phyloP scores from a whole-genome alignment of 768 basidiomycete species.

The Termitomyces sp. region DNA sequence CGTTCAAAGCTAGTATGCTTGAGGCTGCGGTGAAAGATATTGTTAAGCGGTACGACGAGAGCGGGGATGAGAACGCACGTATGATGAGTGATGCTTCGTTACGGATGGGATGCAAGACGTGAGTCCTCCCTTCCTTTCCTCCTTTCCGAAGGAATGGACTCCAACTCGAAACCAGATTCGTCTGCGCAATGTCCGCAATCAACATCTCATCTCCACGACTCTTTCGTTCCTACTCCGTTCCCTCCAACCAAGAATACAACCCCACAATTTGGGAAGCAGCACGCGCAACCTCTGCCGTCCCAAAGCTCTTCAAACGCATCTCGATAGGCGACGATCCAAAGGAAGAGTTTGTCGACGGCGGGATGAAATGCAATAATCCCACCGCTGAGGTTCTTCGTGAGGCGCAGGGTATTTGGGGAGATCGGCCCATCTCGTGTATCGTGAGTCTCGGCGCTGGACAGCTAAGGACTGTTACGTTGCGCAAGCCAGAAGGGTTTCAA shows the following conservation, averaged over 20 bases:
- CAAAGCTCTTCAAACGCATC: constrained; percentile 21
- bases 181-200: constrained; percentile 2
- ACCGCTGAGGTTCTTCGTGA: background rate
- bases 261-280: constrained; percentile 27
- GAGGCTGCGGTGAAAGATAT: constrained; percentile 1
- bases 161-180: background rate
- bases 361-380: constrained; percentile 16
- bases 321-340: constrained; percentile 4
- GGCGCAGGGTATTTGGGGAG: background rate
- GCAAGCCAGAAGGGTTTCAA: background rate
- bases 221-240: constrained; percentile 12
- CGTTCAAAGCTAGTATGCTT: background rate
- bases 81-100: background rate
- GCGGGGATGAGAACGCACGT: background rate
- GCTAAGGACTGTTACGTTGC: background rate
- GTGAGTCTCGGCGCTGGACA: constrained; percentile 9
- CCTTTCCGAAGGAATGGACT: background rate
- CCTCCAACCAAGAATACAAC: background rate
- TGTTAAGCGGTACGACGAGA: background rate
- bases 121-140: background rate
- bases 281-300: constrained; percentile 25
- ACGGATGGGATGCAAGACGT: constrained; percentile 2
- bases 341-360: constrained; percentile 14
- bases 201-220: constrained; percentile 5
- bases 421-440: background rate